Conservation (phyloP, 2,329 filamentous ascomycete species). For the Colletotrichum tofieldiae region DNA sequence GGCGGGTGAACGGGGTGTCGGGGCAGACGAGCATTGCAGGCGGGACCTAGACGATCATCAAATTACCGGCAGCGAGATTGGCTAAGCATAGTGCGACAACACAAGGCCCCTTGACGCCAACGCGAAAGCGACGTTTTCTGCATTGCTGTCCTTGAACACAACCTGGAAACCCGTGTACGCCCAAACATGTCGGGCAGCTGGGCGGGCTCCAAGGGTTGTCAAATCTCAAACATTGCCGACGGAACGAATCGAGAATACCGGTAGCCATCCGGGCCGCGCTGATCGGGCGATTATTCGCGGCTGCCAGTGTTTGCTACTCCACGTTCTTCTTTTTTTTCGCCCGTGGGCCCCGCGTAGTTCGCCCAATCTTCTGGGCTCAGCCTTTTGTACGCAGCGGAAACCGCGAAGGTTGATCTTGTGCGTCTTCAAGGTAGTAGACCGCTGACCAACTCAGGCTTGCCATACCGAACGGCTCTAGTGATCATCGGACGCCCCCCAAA, state of each 20-base stretch:
- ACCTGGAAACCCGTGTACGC: background rate
- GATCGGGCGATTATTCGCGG: background rate
- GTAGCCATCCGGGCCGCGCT: slow-evolving; percentile 15
- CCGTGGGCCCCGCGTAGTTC: background rate
- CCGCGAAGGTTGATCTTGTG: slow-evolving; percentile 8
- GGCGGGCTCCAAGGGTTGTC: background rate
- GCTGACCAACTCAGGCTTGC: background rate
- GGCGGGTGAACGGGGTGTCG: slow-evolving; percentile 6
- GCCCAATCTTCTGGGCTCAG: background rate
- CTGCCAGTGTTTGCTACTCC: slow-evolving; percentile 17
- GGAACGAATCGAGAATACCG: background rate
- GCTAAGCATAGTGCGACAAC: background rate
- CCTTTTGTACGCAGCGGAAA: background rate
- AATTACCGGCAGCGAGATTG: slow-evolving; percentile 33
- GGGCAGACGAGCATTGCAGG: slow-evolving; percentile 2
- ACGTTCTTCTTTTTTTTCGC: background rate
- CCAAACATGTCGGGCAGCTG: background rate
- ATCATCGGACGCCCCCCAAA: background rate
- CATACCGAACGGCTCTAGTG: background rate
- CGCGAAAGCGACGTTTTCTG: slow-evolving; percentile 13
- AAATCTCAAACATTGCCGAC: slow-evolving; percentile 18
- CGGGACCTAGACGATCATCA: slow-evolving; percentile 8
- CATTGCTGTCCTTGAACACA: background rate
- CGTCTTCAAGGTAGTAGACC: background rate
- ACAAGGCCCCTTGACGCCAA: background rate